These are phyloP conservation scores for Botrytis tulipae DNA, from an alignment of 2,329 filamentous ascomycete species.

Conservation along the genomic window DNA sequence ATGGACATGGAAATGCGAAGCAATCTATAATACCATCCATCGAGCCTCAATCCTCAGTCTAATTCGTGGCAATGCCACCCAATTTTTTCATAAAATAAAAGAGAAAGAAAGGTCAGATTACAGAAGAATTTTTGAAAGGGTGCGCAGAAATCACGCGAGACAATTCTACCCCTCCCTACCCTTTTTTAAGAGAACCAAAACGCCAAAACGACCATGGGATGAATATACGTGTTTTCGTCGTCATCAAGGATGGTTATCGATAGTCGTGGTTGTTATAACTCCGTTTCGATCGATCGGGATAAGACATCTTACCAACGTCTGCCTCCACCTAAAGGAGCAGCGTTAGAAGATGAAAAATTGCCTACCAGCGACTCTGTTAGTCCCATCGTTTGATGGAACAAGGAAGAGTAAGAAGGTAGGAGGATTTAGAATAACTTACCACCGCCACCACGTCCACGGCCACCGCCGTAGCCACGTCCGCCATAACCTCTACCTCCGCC, in stretches of 20 bases:
- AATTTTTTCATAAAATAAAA: constrained; percentile 30
- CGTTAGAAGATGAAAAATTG: constrained; percentile 57
- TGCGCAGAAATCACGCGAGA: constrained; percentile 28
- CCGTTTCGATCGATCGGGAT: constrained; percentile 22
- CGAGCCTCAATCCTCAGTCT: constrained; percentile 13
- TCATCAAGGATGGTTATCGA: constrained; percentile 21
- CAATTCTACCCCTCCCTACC: constrained; percentile 32
- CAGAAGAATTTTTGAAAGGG: constrained; percentile 26
- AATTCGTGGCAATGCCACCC: constrained; percentile 18
- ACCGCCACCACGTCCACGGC: constrained; percentile 53
- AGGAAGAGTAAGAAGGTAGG: constrained; percentile 28
- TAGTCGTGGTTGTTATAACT: constrained; percentile 15
- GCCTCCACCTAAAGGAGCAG: constrained; percentile 54
- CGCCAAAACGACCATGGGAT: constrained; percentile 37
- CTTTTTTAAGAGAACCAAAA: constrained; percentile 31
- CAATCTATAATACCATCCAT: constrained; percentile 22
- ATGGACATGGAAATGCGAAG: constrained; percentile 12
- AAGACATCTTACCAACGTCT: constrained; percentile 52
- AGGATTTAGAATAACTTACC: constrained; percentile 39
- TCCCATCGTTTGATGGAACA: constrained; percentile 40
- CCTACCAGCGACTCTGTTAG: constrained; percentile 42
- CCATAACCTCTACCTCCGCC: constrained; percentile 43
- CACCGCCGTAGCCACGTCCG: constrained; percentile 48
- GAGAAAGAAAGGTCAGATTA: constrained; percentile 27
- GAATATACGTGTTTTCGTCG: constrained; percentile 29